These are phyloP conservation scores for Trichosporon coremiiforme DNA, from an alignment of 1,284 basidiomycete species.

Conservation along the genomic window DNA sequence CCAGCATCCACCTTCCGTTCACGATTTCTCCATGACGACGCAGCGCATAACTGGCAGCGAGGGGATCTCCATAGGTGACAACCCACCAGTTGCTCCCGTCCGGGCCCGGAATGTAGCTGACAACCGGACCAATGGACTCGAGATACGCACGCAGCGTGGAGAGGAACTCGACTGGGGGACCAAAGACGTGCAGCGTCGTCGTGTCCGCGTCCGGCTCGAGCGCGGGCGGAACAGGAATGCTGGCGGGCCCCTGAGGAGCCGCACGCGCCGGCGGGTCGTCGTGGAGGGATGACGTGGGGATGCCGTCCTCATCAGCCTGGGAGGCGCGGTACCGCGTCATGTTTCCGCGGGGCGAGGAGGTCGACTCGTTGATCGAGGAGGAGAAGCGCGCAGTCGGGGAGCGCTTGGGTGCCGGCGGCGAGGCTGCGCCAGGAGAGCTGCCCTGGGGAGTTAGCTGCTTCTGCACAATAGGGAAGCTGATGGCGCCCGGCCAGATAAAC, in stretches of 20 bases:
- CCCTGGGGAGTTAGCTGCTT: conserved; percentile 23
- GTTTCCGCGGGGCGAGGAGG: conserved; percentile 29
- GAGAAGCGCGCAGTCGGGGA: conserved; percentile 40
- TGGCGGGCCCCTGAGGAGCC: conserved; percentile 15
- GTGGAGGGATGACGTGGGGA: conserved; percentile 36
- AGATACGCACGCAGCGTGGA: conserved; percentile 42
- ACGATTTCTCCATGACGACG: conserved; percentile 52
- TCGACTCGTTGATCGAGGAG: conserved; percentile 33
- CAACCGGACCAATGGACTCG: conserved; percentile 41
- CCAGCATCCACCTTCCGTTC: conserved; percentile 48
- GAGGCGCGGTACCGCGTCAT: conserved; percentile 19
- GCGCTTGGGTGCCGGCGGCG: conserved; percentile 34
- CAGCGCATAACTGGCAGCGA: conserved; percentile 43
- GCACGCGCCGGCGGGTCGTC: conserved; percentile 28
- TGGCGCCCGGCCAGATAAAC: too few relatives aligned
- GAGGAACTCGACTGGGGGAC: conserved; percentile 45
- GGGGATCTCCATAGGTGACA: conserved; percentile 40
- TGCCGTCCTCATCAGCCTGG: conserved; percentile 33
- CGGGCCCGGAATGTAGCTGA: conserved; percentile 44
- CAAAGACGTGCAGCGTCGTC: conserved; percentile 49
- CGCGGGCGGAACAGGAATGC: conserved; percentile 40
- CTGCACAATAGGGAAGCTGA: background rate
- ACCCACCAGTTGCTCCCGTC: conserved; percentile 50
- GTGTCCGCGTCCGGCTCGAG: conserved; percentile 40
- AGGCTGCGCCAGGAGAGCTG: conserved; percentile 29